Base-by-base conservation (phyloP, 106 monocot genomes). In the Cymbidium sinense region DNA sequence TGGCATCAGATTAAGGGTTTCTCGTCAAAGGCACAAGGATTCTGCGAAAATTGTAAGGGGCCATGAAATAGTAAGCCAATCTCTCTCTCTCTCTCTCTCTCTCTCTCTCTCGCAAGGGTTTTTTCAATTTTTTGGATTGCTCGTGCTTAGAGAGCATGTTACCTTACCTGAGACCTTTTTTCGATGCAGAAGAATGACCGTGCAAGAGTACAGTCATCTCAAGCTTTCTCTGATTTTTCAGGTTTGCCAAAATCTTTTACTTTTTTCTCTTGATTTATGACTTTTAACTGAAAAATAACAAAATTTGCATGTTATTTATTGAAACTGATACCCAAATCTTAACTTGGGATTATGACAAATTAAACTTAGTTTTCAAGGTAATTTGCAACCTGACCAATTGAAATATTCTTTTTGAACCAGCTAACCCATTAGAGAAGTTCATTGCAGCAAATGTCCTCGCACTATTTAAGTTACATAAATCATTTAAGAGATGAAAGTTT, bases 221-320 rank as follows among this genome's bases (percentile, higher is more conserved):
- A 84, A 55, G 18, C 76, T 52, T 61, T 62, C 55, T 80, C 76
- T 44, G 70, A 25, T 37, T 76, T 79, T 20, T 69, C 69, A 29
- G 79, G 83, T 83, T 75, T 7, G 71, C 37, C 37, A 28, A 19
- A 37, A 35, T 35, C 31, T 67, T 30, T 31, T 37, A 37, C 21
- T 21, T 21, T 71, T 71, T 37, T 5, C 36, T 20, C 7, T 37
- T 37, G 19, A 12, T 20, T 19, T 35, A 39, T 67, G 18, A 20
- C 37, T 31, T 70, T 37, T 71, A 71, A 15, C 31, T 71, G 71
- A 34, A 20, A 34, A 20, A 4, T 71, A 35, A 9, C 4, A 20
- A 17, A n/a, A 20, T 21, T 35, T 71, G 19, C 7, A 12, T 12
- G 34, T 71, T 31, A 71, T 20, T 71, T 71, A 35, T n/a, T 71